A percentile compares a stretch with the other conserved stretches of the same genome.
Conservation (phyloP, 108 stramenopile genomes). For the Cyclotella sp. region DNA sequence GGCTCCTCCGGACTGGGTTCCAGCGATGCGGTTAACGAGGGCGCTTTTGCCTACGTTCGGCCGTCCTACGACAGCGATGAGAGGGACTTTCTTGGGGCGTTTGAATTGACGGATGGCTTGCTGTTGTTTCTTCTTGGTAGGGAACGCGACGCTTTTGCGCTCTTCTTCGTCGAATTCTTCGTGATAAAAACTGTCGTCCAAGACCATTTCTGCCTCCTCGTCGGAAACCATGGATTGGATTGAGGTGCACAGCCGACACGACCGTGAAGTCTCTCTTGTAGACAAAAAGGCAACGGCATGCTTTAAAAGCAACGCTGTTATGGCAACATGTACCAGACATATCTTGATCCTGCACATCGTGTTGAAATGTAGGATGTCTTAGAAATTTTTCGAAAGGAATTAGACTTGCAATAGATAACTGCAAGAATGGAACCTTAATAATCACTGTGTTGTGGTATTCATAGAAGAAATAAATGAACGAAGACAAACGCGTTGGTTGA, state of each 20-base stretch:
- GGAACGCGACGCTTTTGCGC: not conserved
- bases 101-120: constrained; percentile 61
- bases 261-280: not conserved
- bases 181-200: constrained; percentile 29
- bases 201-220: constrained; percentile 36
- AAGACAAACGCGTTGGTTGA: not conserved
- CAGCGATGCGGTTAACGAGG: constrained; percentile 92
- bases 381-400: too few relatives aligned
- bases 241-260: not conserved
- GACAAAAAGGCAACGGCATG: too few relatives aligned
- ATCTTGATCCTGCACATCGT: too few relatives aligned
- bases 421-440: not conserved
- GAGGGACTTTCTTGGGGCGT: constrained; percentile 73
- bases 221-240: constrained; percentile 37
- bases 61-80: constrained; percentile 94
- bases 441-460: not conserved
- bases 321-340: too few relatives aligned
- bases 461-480: not conserved
- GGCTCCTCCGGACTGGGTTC: constrained; percentile 86
- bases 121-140: constrained; percentile 7
- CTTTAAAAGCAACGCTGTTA: too few relatives aligned
- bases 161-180: constrained; percentile 13
- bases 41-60: constrained; percentile 99
- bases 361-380: too few relatives aligned
- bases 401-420: too few relatives aligned